Evolutionary conservation across 2,329 filamentous ascomycete species (phyloP).

Genomic region (Penicillium brasilianum): DNA sequence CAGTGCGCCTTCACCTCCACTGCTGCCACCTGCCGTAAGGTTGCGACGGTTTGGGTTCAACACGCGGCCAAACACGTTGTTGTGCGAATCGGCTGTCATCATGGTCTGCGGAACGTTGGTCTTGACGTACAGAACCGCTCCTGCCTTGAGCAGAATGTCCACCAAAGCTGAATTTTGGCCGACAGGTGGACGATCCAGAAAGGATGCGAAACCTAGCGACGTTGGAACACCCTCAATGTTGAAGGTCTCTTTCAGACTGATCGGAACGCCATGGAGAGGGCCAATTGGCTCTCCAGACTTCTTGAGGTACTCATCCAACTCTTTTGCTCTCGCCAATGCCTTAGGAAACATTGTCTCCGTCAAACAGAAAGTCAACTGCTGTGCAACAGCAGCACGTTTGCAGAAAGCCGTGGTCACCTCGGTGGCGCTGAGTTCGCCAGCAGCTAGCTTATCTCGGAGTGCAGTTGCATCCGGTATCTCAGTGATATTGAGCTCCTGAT

Average conservation of each 20-base stretch:
- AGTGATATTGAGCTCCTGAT: conserved; percentile 53
- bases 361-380: conserved; percentile 38
- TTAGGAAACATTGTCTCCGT: conserved; percentile 32
- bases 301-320: background rate
- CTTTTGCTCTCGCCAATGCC: background rate
- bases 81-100: conserved; percentile 34
- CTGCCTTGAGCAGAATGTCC: conserved; percentile 25
- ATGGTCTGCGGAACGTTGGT: conserved; percentile 38
- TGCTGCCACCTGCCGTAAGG: conserved; percentile 20
- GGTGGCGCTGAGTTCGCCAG: conserved; percentile 10
- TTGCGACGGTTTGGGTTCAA: conserved; percentile 25
- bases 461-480: conserved; percentile 15
- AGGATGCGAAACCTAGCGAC: conserved; percentile 28
- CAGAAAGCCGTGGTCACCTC: conserved; percentile 39
- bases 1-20: conserved; percentile 40
- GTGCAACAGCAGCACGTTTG: conserved; percentile 44
- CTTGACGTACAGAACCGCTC: conserved; percentile 36
- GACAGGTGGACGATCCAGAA: conserved; percentile 20
- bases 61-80: conserved; percentile 30
- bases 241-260: conserved; percentile 37
- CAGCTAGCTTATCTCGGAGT: conserved; percentile 11
- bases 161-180: conserved; percentile 26
- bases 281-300: background rate
- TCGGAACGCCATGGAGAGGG: background rate
- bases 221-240: conserved; percentile 24